phyloP scores from a whole-genome alignment of 2,329 filamentous ascomycete species.

The Curvularia sp. region DNA sequence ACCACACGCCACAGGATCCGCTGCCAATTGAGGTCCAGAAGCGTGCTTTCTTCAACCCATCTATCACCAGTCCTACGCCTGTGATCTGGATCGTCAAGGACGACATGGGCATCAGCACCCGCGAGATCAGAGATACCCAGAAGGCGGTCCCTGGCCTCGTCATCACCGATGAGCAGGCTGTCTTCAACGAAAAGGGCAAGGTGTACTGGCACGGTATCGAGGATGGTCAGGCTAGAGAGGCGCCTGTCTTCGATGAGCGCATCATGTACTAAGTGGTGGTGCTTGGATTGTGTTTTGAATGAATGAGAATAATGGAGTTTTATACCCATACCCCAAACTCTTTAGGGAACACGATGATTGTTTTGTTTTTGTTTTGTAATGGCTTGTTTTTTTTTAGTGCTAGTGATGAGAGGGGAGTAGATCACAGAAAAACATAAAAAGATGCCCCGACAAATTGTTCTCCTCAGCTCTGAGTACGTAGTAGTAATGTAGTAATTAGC shows the following conservation, averaged over 20 bases:
- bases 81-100: slow-evolving; percentile 57
- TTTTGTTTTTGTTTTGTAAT: not conserved
- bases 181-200: slow-evolving; percentile 55
- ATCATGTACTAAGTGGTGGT: slow-evolving; percentile 39
- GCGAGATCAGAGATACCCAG: slow-evolving; percentile 52
- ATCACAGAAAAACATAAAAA: not conserved
- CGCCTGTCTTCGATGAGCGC: slow-evolving; percentile 53
- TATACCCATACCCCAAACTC: slow-evolving; percentile 1
- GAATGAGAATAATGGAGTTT: slow-evolving; percentile 1
- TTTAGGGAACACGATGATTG: not conserved
- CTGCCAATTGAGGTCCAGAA: slow-evolving; percentile 47
- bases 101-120: slow-evolving; percentile 52
- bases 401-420: not conserved
- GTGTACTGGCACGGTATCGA: slow-evolving; percentile 52
- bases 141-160: slow-evolving; percentile 47
- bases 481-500: not conserved
- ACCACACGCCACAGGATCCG: slow-evolving; percentile 41
- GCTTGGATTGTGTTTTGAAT: not conserved
- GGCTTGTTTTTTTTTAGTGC: not conserved
- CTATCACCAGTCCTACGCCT: slow-evolving; percentile 53
- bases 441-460: not conserved
- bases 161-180: slow-evolving; percentile 56
- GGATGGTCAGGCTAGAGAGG: slow-evolving; percentile 50
- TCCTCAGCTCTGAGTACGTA: not conserved
- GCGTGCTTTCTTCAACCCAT: slow-evolving; percentile 55